These are phyloP conservation scores for Inga leiocalycina DNA, from an alignment of 306 rosid species.

Conservation along the genomic window DNA sequence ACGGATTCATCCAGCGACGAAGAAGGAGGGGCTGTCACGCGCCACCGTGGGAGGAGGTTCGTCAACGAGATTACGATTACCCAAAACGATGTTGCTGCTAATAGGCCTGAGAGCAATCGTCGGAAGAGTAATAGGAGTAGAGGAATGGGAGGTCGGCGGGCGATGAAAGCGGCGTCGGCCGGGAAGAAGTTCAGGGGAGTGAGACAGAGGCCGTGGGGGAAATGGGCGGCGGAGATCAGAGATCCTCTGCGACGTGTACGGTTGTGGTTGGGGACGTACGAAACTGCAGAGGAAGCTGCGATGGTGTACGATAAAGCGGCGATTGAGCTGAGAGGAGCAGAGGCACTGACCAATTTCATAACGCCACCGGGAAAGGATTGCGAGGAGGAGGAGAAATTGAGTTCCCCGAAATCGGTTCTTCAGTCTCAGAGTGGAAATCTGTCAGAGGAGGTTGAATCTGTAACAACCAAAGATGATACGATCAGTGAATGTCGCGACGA, in stretches of 20 bases:
- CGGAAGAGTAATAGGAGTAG: conserved; percentile 34
- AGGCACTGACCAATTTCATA: conserved; percentile 87
- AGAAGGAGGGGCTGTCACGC: conserved; percentile 32
- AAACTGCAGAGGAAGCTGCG: conserved; percentile 97
- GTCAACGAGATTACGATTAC: conserved; percentile 68
- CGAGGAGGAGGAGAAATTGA: conserved; percentile 52
- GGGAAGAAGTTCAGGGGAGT: conserved; percentile 87
- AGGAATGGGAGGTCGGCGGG: conserved; percentile 20
- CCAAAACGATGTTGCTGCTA: conserved; percentile 34
- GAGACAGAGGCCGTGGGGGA: conserved; percentile 98
- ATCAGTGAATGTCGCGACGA: conserved; percentile 39
- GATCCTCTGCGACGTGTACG: conserved; percentile 90
- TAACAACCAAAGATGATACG: neutral
- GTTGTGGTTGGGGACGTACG: conserved; percentile 88
- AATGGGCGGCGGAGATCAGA: conserved; percentile 99
- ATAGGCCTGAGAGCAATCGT: conserved; percentile 35
- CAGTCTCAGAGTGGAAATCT: conserved; percentile 46
- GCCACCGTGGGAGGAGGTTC: conserved; percentile 57
- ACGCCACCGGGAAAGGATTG: conserved; percentile 45
- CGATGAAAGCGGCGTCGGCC: conserved; percentile 21
- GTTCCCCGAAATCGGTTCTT: conserved; percentile 82
- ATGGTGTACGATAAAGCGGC: conserved; percentile 96
- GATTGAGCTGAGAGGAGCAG: conserved; percentile 84
- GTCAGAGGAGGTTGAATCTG: conserved; percentile 64
- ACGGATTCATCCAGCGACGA: conserved; percentile 93